Conservation (phyloP, 176 grass and related monocot genomes). For the Metroxylon sagu region DNA sequence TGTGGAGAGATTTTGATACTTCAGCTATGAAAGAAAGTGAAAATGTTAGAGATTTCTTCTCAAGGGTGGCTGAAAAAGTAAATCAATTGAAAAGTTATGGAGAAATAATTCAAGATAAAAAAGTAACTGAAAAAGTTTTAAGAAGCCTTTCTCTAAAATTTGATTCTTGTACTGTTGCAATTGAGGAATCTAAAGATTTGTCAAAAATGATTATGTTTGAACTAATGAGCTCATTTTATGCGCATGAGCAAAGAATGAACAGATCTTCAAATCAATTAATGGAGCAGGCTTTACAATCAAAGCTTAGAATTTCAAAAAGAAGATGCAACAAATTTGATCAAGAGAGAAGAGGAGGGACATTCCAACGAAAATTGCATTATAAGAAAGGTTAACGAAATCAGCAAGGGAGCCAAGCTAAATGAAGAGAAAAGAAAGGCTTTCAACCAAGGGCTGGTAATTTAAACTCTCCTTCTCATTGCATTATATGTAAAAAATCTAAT, state of each 20-base stretch:
- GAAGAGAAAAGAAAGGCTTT: not conserved
- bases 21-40: not conserved
- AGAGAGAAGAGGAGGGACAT: no score
- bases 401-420: not conserved
- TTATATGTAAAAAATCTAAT: no score
- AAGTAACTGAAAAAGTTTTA: not conserved
- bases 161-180: no score
- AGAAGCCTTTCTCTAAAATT: not conserved
- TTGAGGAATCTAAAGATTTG: no score
- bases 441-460: not conserved
- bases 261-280: no score
- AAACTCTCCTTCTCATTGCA: not conserved
- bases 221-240: no score
- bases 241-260: no score
- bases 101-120: not conserved
- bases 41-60: not conserved
- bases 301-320: no score
- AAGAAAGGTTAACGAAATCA: not conserved
- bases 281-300: no score
- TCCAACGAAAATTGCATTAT: no score
- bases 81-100: not conserved
- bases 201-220: no score
- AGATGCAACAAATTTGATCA: no score
- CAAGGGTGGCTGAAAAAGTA: not conserved
- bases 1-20: conserved; percentile 1